These are phyloP conservation scores for Diplodia sapinea DNA, from an alignment of 2,329 filamentous ascomycete species.

Conservation along the genomic window DNA sequence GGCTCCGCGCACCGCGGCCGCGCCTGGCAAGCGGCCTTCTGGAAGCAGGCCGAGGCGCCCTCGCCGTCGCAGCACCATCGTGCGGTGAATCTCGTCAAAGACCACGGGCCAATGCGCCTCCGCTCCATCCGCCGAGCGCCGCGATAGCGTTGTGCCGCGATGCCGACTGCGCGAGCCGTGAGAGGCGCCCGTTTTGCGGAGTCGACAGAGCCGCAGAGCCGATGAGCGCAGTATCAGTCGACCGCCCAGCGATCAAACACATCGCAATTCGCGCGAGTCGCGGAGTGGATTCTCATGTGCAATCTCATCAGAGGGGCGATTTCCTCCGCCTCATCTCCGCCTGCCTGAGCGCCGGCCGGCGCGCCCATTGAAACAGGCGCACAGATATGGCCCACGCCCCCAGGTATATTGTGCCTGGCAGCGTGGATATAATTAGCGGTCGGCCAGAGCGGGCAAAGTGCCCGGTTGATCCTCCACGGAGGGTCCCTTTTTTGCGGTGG, in stretches of 20 bases:
- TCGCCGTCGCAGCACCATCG: slow-evolving; percentile 10
- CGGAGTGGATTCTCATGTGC: slow-evolving; percentile 18
- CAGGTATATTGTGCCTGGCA: slow-evolving; percentile 26
- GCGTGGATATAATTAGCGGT: slow-evolving; percentile 23
- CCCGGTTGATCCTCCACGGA: slow-evolving; percentile 16
- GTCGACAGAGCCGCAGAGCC: slow-evolving; percentile 19
- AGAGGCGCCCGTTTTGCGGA: slow-evolving; percentile 8
- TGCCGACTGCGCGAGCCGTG: slow-evolving; percentile 4
- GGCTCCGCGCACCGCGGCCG: neutral
- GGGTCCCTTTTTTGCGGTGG: slow-evolving; percentile 16
- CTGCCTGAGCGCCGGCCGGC: slow-evolving; percentile 16
- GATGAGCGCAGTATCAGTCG: slow-evolving; percentile 24
- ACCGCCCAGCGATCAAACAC: slow-evolving; percentile 23
- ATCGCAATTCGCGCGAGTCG: slow-evolving; percentile 27
- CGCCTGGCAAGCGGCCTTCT: slow-evolving; percentile 21
- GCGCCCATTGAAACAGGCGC: slow-evolving; percentile 12
- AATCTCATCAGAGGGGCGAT: slow-evolving; percentile 26
- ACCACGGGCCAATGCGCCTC: slow-evolving; percentile 3
- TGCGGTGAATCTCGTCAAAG: slow-evolving; percentile 19
- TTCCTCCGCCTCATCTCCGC: slow-evolving; percentile 25
- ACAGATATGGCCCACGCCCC: slow-evolving; percentile 19
- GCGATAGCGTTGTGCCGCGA: slow-evolving; percentile 1
- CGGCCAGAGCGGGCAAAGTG: neutral
- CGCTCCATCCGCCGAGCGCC: slow-evolving; percentile 14
- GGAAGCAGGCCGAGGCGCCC: slow-evolving; percentile 3